Evolutionary conservation across 2,329 filamentous ascomycete genomes (phyloP).

Genomic region (Phaeomoniella chlamydospora): DNA sequence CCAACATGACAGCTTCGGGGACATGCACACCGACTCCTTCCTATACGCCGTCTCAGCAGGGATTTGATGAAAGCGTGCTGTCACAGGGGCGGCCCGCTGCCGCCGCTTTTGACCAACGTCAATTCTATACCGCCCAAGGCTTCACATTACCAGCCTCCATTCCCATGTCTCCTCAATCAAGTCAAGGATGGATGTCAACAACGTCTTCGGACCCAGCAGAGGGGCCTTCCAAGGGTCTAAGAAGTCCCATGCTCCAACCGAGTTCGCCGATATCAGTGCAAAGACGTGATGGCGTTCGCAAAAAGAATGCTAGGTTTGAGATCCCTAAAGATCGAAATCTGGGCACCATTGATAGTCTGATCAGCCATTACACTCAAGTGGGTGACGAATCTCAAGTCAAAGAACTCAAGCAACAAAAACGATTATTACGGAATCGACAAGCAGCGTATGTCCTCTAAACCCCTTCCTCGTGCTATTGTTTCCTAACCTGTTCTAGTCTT

Average conservation of each 20-base stretch:
- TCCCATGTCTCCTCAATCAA: conserved; percentile 48
- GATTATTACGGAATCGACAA: conserved; percentile 84
- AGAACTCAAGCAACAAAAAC: conserved; percentile 96
- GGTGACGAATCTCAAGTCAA: conserved; percentile 81
- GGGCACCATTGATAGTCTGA: conserved; percentile 86
- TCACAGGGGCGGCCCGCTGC: conserved; percentile 18
- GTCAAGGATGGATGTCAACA: conserved; percentile 36
- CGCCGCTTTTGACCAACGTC: conserved; percentile 3
- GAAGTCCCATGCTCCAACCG: conserved; percentile 55
- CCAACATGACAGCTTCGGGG: conserved; percentile 49
- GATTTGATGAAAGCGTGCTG: conserved; percentile 32
- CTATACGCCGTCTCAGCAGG: conserved; percentile 47
- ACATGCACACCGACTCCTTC: conserved; percentile 60
- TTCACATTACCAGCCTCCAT: conserved; percentile 26
- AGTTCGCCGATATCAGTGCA: conserved; percentile 56
- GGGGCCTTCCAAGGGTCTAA: conserved; percentile 38
- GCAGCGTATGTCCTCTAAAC: conserved; percentile 59
- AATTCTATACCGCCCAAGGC: conserved; percentile 6
- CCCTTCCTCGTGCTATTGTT: conserved; percentile 14
- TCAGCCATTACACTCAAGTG: conserved; percentile 55
- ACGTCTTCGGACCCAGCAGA: conserved; percentile 31
- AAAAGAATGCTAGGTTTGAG: conserved; percentile 98
- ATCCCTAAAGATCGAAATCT: conserved; percentile 90
- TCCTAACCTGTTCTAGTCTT: conserved; percentile 42
- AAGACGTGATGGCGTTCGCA: conserved; percentile 78